Evolutionary conservation across 2,329 filamentous ascomycete genomes (phyloP).

Genomic region (Pseudovirgaria hyperparasitica): DNA sequence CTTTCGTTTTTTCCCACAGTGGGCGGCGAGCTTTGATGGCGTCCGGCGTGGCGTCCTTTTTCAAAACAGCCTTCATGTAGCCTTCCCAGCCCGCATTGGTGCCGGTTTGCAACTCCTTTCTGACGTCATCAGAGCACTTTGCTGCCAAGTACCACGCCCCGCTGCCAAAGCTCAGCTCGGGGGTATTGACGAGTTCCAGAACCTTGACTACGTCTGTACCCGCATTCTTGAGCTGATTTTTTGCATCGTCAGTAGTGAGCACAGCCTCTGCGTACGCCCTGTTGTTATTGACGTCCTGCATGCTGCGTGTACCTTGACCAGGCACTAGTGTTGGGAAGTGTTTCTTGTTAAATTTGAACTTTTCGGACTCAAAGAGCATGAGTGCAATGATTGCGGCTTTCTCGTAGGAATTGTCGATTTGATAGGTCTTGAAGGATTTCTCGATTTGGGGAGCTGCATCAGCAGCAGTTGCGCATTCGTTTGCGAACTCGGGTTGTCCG

Average conservation of each 20-base stretch:
- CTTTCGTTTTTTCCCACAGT: too few species aligned
- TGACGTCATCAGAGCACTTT: slow-evolving; percentile 36
- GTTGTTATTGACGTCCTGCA: slow-evolving; percentile 47
- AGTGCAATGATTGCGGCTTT: slow-evolving; percentile 59
- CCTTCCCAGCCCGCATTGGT: slow-evolving; percentile 36
- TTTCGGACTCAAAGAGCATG: slow-evolving; percentile 57
- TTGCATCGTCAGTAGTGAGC: slow-evolving; percentile 11
- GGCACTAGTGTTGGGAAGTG: slow-evolving; percentile 39
- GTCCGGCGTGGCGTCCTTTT: too few species aligned
- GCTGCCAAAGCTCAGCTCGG: slow-evolving; percentile 42
- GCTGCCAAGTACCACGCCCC: slow-evolving; percentile 49
- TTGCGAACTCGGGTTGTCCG: not conserved
- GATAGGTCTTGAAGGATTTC: slow-evolving; percentile 44
- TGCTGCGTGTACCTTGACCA: slow-evolving; percentile 61
- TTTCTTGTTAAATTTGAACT: slow-evolving; percentile 62
- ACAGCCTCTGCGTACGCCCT: slow-evolving; percentile 41
- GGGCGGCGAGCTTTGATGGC: too few species aligned
- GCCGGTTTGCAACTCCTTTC: slow-evolving; percentile 32
- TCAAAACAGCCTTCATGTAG: slow-evolving; percentile 41
- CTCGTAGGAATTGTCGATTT: slow-evolving; percentile 40
- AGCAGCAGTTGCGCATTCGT: too few species aligned
- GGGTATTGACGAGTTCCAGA: slow-evolving; percentile 37
- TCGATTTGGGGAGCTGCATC: slow-evolving; percentile 47
- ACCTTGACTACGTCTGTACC: slow-evolving; percentile 29
- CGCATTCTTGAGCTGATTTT: slow-evolving; percentile 16